phyloP scores from a whole-genome alignment of 2,329 filamentous ascomycete species.

The Herpotrichia juniperi region DNA sequence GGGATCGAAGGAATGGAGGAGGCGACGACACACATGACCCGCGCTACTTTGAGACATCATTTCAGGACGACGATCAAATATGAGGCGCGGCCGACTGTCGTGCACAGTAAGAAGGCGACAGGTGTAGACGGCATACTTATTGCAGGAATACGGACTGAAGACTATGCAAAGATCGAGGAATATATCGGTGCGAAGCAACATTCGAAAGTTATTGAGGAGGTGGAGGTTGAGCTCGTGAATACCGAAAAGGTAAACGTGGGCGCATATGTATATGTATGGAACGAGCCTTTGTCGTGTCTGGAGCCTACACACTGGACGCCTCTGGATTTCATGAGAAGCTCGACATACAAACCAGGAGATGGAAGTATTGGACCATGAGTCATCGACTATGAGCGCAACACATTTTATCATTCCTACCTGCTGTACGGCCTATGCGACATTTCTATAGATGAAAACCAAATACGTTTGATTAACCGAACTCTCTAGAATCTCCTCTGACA shows the following conservation, averaged over 20 bases:
- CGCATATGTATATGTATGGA: conserved; percentile 13
- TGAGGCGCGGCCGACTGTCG: conserved; percentile 5
- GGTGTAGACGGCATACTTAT: conserved; percentile 13
- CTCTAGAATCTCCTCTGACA: no score
- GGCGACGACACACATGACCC: conserved; percentile 8
- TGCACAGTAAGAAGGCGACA: conserved; percentile 3
- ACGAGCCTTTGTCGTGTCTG: neutral
- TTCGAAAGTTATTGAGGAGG: conserved; percentile 4
- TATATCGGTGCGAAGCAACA: conserved; percentile 10
- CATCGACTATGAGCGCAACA: neutral
- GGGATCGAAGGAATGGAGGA: neutral
- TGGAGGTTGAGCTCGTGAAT: conserved; percentile 3
- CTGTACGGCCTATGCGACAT: neutral
- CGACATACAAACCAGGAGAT: neutral
- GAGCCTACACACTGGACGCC: conserved; percentile 7
- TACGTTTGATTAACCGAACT: no score
- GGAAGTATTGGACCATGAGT: neutral
- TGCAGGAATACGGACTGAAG: neutral
- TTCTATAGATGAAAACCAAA: neutral
- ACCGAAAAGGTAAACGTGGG: neutral
- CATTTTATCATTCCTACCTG: no score
- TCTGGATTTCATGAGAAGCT: conserved; percentile 9
- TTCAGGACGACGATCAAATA: conserved; percentile 8
- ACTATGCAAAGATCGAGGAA: conserved; percentile 3
- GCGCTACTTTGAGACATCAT: conserved; percentile 9